Evolutionary conservation across 2,329 filamentous ascomycete genomes (phyloP).

Genomic region (Aureobasidium namibiae): DNA sequence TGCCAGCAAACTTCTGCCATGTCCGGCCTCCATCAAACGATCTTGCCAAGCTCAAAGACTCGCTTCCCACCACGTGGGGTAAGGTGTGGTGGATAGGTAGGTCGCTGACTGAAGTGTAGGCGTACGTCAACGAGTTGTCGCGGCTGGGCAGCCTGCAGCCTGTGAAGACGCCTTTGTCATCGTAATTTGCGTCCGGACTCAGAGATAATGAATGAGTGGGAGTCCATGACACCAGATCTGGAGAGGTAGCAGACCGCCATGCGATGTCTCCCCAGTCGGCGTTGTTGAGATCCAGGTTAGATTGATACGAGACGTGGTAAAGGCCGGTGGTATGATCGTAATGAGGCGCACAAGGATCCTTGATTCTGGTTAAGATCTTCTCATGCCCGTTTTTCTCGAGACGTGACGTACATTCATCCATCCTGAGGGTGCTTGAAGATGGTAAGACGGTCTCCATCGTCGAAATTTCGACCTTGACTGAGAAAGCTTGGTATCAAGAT

Average conservation of each 20-base stretch:
- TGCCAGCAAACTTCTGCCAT: neutral
- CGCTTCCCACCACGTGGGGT: neutral
- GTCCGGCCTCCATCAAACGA: neutral
- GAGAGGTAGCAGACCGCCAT: neutral
- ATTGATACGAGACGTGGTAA: neutral
- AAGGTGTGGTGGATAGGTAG: neutral
- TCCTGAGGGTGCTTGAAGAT: neutral
- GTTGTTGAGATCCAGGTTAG: neutral
- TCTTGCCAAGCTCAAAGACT: neutral
- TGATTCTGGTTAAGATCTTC: too few relatives aligned
- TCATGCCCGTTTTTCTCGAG: too few relatives aligned
- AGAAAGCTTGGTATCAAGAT: neutral
- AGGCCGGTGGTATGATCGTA: neutral
- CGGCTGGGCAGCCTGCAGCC: neutral
- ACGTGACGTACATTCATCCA: neutral
- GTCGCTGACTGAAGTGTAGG: neutral
- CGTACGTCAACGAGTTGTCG: neutral
- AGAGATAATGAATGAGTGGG: neutral
- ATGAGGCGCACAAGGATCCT: neutral
- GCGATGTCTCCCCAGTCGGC: neutral
- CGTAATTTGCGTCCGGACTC: neutral
- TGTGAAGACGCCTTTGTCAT: neutral
- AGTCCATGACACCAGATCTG: neutral
- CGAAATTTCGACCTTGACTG: neutral
- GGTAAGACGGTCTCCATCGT: neutral